These are phyloP conservation scores for Albophoma yamanashiensis DNA, from an alignment of 2,329 filamentous ascomycete genomes.

Conservation along the genomic window DNA sequence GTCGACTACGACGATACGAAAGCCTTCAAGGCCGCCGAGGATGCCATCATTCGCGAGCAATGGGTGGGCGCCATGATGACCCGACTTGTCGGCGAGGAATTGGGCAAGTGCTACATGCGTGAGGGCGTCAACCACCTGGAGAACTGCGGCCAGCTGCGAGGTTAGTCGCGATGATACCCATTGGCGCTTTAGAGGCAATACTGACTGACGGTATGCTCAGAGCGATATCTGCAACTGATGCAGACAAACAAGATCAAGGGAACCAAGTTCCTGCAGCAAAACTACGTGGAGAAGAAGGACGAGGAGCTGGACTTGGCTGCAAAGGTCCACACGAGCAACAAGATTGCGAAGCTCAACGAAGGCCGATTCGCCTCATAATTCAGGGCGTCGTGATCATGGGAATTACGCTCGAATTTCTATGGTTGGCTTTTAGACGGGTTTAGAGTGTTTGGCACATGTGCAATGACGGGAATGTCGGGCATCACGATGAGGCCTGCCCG, in stretches of 20 bases:
- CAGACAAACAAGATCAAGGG: conserved; percentile 69
- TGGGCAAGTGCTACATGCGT: conserved; percentile 75
- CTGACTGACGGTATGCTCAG: conserved; percentile 29
- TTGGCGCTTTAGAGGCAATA: too few relatives aligned
- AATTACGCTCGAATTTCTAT: not conserved
- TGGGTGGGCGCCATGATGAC: conserved; percentile 90
- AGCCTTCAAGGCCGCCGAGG: conserved; percentile 71
- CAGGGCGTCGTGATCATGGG: not conserved
- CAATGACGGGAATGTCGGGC: not conserved
- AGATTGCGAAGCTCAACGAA: conserved; percentile 26
- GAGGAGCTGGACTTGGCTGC: conserved; percentile 25
- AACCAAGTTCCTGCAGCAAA: conserved; percentile 70
- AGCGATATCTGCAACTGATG: conserved; percentile 69
- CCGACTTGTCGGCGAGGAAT: conserved; percentile 67
- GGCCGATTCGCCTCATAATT: conserved; percentile 20
- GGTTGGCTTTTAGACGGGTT: not conserved
- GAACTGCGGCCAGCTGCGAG: conserved; percentile 74
- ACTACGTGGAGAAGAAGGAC: conserved; percentile 52
- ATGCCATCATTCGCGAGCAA: conserved; percentile 74
- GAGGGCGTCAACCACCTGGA: conserved; percentile 83
- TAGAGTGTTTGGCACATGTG: not conserved
- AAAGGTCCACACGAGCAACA: conserved; percentile 28
- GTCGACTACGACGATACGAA: conserved; percentile 79
- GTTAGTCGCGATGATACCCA: conserved; percentile 28
- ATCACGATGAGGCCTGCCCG: not conserved